Evolutionary conservation across 176 grass and related monocot genomes (phyloP).

Genomic region (Raddia distichophylla): DNA sequence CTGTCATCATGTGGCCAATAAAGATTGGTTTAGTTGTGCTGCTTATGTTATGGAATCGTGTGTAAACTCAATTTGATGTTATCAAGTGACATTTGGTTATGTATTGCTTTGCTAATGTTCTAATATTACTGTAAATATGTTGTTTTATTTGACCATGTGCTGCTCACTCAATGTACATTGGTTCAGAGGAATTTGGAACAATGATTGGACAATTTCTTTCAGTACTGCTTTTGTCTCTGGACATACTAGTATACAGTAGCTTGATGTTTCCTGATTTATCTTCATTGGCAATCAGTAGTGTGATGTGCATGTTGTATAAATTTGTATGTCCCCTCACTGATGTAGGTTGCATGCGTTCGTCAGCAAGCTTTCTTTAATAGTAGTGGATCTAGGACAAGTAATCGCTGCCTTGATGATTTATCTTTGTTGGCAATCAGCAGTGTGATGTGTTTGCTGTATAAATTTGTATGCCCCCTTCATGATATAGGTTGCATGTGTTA

Average conservation of each 20-base stretch:
- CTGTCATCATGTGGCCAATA: slow-evolving; percentile 48
- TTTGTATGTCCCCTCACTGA: neutral
- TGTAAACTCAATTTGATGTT: slow-evolving; percentile 48
- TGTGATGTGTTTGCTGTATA: neutral
- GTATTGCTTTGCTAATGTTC: neutral
- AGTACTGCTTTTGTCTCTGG: neutral
- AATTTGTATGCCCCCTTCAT: neutral
- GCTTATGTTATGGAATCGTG: slow-evolving; percentile 50
- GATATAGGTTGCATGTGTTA: neutral
- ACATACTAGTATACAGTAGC: neutral
- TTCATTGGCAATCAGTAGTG: slow-evolving; percentile 4
- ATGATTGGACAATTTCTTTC: neutral
- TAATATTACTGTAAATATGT: slow-evolving; percentile 10
- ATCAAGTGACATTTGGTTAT: slow-evolving; percentile 27
- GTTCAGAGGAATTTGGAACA: neutral
- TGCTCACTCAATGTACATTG: neutral
- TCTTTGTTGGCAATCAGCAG: neutral
- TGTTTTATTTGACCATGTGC: neutral
- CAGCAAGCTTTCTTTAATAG: neutral
- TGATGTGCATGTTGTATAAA: neutral
- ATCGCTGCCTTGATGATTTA: slow-evolving; percentile 12
- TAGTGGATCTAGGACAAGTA: neutral
- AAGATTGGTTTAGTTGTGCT: slow-evolving; percentile 50
- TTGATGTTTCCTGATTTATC: neutral
- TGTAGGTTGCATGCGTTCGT: neutral